These are phyloP conservation scores for Dipodascopsis uninucleata DNA, from an alignment of 805 yeast species.

Conservation along the genomic window DNA sequence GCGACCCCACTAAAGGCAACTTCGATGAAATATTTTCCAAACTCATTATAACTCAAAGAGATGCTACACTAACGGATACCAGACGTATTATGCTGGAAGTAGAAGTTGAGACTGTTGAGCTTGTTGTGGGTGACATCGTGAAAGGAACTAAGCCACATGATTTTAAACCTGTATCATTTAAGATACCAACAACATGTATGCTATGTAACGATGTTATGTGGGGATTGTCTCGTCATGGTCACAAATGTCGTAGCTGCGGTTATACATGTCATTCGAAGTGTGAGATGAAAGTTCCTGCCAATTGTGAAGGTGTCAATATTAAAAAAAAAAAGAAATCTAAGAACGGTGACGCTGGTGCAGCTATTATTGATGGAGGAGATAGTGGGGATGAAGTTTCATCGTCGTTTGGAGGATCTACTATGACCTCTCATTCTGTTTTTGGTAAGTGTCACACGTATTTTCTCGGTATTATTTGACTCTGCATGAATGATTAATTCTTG, in stretches of 20 bases:
- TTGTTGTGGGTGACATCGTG: constrained; percentile 67
- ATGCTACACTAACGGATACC: constrained; percentile 71
- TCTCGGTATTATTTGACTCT: neutral
- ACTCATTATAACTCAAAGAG: constrained; percentile 52
- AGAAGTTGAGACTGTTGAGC: constrained; percentile 83
- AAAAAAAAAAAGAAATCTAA: constrained; percentile 14
- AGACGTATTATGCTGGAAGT: constrained; percentile 73
- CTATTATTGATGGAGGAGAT: constrained; percentile 9
- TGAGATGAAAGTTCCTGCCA: constrained; percentile 44
- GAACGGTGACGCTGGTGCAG: constrained; percentile 8
- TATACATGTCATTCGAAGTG: constrained; percentile 31
- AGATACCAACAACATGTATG: constrained; percentile 30
- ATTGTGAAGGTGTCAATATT: constrained; percentile 36
- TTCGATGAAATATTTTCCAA: constrained; percentile 50
- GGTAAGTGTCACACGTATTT: constrained; percentile 5
- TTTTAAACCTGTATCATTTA: constrained; percentile 30
- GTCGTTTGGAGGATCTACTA: constrained; percentile 3
- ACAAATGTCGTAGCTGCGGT: constrained; percentile 29
- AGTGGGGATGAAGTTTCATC: constrained; percentile 11
- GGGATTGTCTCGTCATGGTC: constrained; percentile 31
- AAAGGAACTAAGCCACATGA: constrained; percentile 40
- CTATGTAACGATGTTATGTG: constrained; percentile 29
- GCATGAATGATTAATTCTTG: neutral
- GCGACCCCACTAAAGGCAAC: constrained; percentile 47
- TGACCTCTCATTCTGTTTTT: constrained; percentile 20